Evolutionary conservation across 2,329 filamentous ascomycete genomes (phyloP).

Genomic region (Talaromyces sp.): DNA sequence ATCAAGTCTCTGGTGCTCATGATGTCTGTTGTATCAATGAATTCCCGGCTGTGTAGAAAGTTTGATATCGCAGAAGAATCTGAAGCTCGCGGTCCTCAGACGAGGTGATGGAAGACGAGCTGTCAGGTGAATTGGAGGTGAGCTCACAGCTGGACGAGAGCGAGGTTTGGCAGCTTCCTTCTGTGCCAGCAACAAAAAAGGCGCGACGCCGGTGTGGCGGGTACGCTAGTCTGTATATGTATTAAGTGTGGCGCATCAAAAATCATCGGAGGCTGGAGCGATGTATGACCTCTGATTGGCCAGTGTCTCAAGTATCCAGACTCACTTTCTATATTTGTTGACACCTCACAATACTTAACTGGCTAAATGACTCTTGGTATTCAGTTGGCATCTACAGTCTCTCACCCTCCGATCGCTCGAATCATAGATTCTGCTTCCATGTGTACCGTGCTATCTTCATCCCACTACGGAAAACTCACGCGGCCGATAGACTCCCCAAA

Average conservation of each 20-base stretch:
- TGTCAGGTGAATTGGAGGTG: slow-evolving; percentile 1
- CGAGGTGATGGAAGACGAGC: slow-evolving; percentile 2
- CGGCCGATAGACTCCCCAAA: background rate
- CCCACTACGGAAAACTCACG: background rate
- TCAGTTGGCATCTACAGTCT: background rate
- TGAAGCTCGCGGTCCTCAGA: background rate
- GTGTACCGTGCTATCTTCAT: background rate
- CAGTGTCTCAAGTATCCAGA: background rate
- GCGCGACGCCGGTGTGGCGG: slow-evolving; percentile 17
- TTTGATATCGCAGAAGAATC: background rate
- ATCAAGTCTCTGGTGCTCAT: slow-evolving; percentile 70
- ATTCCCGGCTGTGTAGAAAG: too few relatives aligned
- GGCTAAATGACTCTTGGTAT: too few relatives aligned
- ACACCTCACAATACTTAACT: background rate
- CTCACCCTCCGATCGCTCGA: background rate
- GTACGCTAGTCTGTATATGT: background rate
- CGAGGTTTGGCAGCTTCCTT: background rate
- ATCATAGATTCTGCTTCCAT: background rate
- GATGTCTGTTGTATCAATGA: slow-evolving; percentile 3
- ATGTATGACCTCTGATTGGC: slow-evolving; percentile 1
- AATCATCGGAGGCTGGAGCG: background rate
- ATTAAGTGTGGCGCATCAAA: slow-evolving; percentile 11
- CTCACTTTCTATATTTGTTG: background rate
- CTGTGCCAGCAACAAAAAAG: slow-evolving; percentile 7
- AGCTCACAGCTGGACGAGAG: background rate